phyloP scores from a whole-genome alignment of 306 rosid genomes.

The Quercus agrifolia region DNA sequence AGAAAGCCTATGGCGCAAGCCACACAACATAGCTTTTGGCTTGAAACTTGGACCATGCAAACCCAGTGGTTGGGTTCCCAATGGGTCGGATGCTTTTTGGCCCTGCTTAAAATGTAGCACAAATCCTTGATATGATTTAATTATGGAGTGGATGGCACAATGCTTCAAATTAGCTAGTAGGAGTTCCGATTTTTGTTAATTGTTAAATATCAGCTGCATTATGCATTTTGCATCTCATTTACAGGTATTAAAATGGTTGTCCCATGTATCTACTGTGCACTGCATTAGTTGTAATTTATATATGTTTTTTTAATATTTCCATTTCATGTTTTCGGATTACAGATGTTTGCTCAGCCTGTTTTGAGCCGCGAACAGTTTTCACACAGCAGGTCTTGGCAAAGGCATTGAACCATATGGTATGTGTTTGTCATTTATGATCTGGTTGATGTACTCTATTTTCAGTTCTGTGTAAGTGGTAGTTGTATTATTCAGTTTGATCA shows the following conservation, averaged over 20 bases:
- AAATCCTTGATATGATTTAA: neutral
- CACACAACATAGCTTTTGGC: neutral
- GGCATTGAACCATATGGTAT: conserved; percentile 88
- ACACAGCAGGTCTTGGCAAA: conserved; percentile 97
- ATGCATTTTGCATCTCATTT: neutral
- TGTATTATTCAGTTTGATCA: conserved; percentile 71
- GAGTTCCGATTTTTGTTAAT: conserved; percentile 9
- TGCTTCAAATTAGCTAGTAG: neutral
- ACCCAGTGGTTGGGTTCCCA: neutral
- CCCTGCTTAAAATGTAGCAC: neutral
- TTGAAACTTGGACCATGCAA: neutral
- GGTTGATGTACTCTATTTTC: neutral
- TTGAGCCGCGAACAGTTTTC: conserved; percentile 97
- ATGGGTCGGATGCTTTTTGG: neutral
- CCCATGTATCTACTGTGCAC: neutral
- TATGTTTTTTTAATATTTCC: conserved; percentile 14
- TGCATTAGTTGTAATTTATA: neutral
- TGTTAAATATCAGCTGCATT: conserved; percentile 3
- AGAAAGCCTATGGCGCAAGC: no score
- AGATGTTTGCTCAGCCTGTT: conserved; percentile 96
- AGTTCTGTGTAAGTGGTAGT: conserved; percentile 1
- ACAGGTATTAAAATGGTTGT: neutral
- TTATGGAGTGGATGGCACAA: neutral
- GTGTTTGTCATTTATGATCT: neutral
- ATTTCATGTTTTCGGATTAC: conserved; percentile 67